Evolutionary conservation across 345 rosid genomes (phyloP).

Genomic region (Cardamine resedifolia): DNA sequence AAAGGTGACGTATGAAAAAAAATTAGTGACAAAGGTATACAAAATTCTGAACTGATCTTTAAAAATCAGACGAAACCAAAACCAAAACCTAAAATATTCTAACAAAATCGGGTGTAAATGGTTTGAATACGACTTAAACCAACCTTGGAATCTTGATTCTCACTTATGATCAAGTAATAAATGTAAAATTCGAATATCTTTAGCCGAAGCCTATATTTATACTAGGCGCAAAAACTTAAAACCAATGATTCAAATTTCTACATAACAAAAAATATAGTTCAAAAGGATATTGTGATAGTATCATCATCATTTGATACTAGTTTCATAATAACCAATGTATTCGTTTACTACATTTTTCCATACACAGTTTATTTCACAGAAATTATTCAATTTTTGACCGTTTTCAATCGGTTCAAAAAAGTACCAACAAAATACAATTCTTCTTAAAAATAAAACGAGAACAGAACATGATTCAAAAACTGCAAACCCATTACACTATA

Average conservation of each 20-base stretch:
- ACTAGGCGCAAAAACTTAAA: neutral
- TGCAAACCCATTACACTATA: neutral
- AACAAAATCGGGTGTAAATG: neutral
- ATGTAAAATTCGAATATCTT: neutral
- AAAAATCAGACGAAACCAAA: too few species aligned
- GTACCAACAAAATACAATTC: neutral
- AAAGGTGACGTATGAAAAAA: too few species aligned
- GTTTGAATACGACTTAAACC: neutral
- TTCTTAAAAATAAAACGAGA: neutral
- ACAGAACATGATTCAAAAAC: neutral
- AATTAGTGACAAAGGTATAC: too few species aligned
- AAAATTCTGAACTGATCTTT: too few species aligned
- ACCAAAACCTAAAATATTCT: neutral
- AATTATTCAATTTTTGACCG: too few species aligned
- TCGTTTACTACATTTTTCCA: too few species aligned
- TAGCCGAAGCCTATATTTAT: neutral
- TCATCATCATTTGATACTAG: constrained; percentile 20
- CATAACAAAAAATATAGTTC: constrained; percentile 23
- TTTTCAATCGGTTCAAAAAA: too few species aligned
- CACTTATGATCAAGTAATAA: neutral
- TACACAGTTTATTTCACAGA: too few species aligned
- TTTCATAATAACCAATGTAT: too few species aligned
- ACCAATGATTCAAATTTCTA: constrained; percentile 16
- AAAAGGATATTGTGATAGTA: neutral
- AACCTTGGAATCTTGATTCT: neutral